Evolutionary conservation across 306 rosid species (phyloP).

Genomic region (Vigna unguiculata): DNA sequence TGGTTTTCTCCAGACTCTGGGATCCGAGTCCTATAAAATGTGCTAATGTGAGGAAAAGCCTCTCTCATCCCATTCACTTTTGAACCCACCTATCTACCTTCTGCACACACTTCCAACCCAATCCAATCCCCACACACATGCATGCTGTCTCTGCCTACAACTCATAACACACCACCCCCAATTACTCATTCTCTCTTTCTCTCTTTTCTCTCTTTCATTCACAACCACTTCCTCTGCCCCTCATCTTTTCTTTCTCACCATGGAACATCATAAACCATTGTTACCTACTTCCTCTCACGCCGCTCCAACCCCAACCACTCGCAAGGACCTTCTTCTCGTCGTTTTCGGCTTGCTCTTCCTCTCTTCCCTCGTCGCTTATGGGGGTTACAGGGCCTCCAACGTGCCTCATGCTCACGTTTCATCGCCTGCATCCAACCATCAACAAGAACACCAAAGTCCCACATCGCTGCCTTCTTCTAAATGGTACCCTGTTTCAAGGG

Average conservation of each 20-base stretch:
- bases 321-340: constrained; percentile 39
- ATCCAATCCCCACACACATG: neutral
- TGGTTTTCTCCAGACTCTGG: neutral
- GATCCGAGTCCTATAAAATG: constrained; percentile 6
- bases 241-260: neutral
- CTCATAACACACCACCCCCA: neutral
- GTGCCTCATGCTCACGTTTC: constrained; percentile 20
- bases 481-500: constrained; percentile 54
- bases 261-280: constrained; percentile 16
- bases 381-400: constrained; percentile 16
- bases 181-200: neutral
- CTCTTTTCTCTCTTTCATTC: neutral
- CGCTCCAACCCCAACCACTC: constrained; percentile 28
- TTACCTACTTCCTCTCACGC: neutral
- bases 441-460: neutral
- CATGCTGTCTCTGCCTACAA: neutral
- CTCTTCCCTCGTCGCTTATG: constrained; percentile 49
- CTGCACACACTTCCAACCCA: neutral
- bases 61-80: neutral
- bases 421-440: neutral
- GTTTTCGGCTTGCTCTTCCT: constrained; percentile 55
- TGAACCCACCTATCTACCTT: neutral
- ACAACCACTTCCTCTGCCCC: neutral
- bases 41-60: neutral
- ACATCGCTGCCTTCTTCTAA: constrained; percentile 31